A percentile compares a stretch with the other conserved stretches of the same genome.
Evolutionary conservation across 257 asterid species (phyloP).

Genomic region (Nicotiana noctiflora): DNA sequence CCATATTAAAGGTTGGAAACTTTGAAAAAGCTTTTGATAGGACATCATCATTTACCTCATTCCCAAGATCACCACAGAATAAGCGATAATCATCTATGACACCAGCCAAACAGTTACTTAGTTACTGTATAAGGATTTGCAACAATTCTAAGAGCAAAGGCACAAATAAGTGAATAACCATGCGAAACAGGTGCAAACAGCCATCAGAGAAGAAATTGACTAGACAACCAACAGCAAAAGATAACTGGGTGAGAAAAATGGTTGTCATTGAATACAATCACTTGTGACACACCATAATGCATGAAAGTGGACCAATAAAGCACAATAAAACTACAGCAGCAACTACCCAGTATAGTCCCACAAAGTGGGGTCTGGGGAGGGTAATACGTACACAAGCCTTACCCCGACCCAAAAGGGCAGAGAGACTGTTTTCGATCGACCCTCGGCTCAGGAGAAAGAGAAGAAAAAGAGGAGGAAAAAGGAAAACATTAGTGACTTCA

Average conservation of each 20-base stretch:
- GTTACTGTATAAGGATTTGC: neutral
- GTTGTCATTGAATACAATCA: neutral
- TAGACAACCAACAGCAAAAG: neutral
- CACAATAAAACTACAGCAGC: neutral
- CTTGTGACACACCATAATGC: neutral
- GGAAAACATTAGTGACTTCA: too few relatives aligned
- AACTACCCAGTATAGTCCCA: too few relatives aligned
- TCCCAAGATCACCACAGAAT: constrained; percentile 96
- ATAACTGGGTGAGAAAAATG: neutral
- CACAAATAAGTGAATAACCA: neutral
- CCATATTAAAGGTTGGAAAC: constrained; percentile 84
- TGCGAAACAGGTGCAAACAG: neutral
- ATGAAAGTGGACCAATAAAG: neutral
- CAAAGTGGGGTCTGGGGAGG: too few relatives aligned
- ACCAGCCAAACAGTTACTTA: neutral
- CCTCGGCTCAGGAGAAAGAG: too few relatives aligned
- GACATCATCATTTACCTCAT: constrained; percentile 96
- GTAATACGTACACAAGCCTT: too few relatives aligned
- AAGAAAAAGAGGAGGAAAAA: too few relatives aligned
- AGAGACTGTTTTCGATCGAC: too few relatives aligned
- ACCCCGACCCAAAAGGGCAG: too few relatives aligned
- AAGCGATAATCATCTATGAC: constrained; percentile 81
- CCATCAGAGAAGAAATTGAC: neutral
- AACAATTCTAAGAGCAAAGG: neutral
- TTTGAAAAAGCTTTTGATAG: constrained; percentile 80